Percentiles rank a stretch among this genome's conserved stretches.
Conservation (phyloP, 2,329 filamentous ascomycete species). For the Xylaria multiplex region DNA sequence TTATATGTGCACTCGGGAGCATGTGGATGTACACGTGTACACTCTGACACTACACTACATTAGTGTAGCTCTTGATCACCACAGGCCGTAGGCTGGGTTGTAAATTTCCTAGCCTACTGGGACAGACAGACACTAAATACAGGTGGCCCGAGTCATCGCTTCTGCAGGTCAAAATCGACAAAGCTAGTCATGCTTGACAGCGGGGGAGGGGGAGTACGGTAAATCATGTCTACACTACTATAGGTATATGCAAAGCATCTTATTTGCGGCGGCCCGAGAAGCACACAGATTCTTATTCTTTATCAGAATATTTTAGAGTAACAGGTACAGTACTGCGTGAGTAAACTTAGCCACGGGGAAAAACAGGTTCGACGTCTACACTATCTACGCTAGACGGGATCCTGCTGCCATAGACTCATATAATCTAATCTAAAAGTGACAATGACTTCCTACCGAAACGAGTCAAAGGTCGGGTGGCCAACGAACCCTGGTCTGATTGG, state of each 20-base stretch:
- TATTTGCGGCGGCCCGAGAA: not conserved
- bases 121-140: no score
- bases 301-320: no score
- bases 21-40: no score
- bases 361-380: not conserved
- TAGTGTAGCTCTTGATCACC: no score
- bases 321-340: not conserved
- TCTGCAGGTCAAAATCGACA: not conserved
- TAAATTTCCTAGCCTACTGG: no score
- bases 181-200: not conserved
- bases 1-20: no score
- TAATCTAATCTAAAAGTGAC: no score
- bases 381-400: not conserved
- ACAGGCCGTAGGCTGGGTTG: no score
- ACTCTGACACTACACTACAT: no score
- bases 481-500: not conserved
- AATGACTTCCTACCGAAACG: not conserved
- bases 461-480: slow-evolving; percentile 2
- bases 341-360: not conserved
- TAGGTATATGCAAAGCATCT: not conserved
- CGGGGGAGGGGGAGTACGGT: no score
- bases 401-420: no score
- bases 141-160: not conserved
- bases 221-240: not conserved
- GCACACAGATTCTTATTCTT: not conserved